Conservation (phyloP, 805 yeast genomes). For the Wickerhamiella qilinensis region DNA sequence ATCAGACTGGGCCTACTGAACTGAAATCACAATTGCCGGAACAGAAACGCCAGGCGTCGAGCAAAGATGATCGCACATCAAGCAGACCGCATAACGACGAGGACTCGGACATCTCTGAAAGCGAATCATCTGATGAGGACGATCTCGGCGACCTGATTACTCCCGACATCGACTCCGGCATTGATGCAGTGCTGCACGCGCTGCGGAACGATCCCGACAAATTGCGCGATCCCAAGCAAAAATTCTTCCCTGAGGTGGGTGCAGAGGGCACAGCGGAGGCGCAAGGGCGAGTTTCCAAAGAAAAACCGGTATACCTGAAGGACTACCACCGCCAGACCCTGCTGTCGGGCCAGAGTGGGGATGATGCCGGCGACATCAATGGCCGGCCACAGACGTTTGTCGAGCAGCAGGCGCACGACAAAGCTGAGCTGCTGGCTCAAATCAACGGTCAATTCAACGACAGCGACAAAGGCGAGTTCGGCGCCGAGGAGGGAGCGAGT, state of each 20-base stretch:
- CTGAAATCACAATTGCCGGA: too few species aligned
- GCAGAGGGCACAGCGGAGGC: slow-evolving; percentile 14
- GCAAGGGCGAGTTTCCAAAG: slow-evolving; percentile 9
- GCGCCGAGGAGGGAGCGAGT: slow-evolving; percentile 20
- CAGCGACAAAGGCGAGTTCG: too few species aligned
- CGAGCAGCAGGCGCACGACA: slow-evolving; percentile 60
- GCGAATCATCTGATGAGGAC: slow-evolving; percentile 68
- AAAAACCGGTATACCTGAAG: slow-evolving; percentile 72
- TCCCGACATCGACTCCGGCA: slow-evolving; percentile 68
- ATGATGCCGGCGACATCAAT: slow-evolving; percentile 34
- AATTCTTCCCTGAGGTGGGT: slow-evolving; percentile 58
- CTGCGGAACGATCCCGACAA: slow-evolving; percentile 48
- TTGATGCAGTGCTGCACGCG: slow-evolving; percentile 53
- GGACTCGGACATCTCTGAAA: too few species aligned
- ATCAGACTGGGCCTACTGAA: too few species aligned
- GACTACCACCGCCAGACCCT: slow-evolving; percentile 83
- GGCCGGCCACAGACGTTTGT: slow-evolving; percentile 39
- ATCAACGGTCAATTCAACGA: slow-evolving; percentile 44
- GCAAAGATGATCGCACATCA: too few species aligned
- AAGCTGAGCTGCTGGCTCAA: slow-evolving; percentile 54
- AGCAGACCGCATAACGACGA: too few species aligned
- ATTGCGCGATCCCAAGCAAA: slow-evolving; percentile 49
- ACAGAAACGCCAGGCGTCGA: too few species aligned
- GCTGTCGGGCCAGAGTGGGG: slow-evolving; percentile 49
- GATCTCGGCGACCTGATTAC: slow-evolving; percentile 81